These are phyloP conservation scores for Candida sp. DNA, from an alignment of 1,139 yeast species.

Conservation along the genomic window DNA sequence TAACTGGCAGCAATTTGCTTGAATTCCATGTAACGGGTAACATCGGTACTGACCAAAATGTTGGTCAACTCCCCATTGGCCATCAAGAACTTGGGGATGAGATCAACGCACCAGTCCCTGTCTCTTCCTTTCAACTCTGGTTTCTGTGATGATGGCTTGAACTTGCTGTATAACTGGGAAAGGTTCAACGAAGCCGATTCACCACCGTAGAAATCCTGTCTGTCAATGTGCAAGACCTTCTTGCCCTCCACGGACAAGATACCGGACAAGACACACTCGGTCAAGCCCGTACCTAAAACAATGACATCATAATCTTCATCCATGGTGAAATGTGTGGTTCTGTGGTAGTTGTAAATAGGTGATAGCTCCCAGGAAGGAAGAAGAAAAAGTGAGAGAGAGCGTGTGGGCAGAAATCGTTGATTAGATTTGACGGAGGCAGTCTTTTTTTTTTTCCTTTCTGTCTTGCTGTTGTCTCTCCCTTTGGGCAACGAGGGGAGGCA, in stretches of 20 bases:
- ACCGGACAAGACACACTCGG: slow-evolving; percentile 97
- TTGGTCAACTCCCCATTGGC: slow-evolving; percentile 98
- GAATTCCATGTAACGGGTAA: slow-evolving; percentile 94
- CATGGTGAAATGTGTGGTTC: slow-evolving; percentile 43
- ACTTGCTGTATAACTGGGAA: slow-evolving; percentile 67
- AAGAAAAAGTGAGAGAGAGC: background rate
- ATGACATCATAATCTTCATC: slow-evolving; percentile 93
- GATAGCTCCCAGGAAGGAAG: background rate
- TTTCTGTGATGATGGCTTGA: slow-evolving; percentile 69
- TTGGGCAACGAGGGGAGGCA: background rate
- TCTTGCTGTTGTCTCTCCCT: background rate
- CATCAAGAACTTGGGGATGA: slow-evolving; percentile 97
- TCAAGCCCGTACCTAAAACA: slow-evolving; percentile 73
- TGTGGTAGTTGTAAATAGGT: background rate
- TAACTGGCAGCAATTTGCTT: slow-evolving; percentile 95
- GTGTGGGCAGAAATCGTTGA: background rate
- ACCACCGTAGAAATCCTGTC: slow-evolving; percentile 96
- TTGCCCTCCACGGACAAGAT: slow-evolving; percentile 88
- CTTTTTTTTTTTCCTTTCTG: background rate
- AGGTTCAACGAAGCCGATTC: slow-evolving; percentile 72
- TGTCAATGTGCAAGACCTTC: slow-evolving; percentile 95
- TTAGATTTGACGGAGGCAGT: background rate
- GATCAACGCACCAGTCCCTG: slow-evolving; percentile 97
- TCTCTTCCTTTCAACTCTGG: slow-evolving; percentile 87
- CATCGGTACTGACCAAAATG: slow-evolving; percentile 94